Evolutionary conservation across 2,329 filamentous ascomycete species (phyloP), one percentile per base, ranked within the genome.

Genomic region (Epichloe sibirici): DNA sequence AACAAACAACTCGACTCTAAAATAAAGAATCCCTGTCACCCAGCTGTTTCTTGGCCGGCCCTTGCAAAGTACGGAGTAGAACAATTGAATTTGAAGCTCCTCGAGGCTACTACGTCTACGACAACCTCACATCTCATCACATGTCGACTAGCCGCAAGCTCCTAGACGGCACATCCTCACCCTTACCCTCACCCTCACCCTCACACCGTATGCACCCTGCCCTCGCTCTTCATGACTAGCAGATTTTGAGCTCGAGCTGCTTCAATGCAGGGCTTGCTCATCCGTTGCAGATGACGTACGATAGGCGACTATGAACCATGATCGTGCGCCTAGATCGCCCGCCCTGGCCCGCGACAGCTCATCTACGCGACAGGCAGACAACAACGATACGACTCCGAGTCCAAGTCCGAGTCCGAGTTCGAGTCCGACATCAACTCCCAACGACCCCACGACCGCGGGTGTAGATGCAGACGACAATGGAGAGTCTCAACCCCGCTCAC

Each of bases 271-370:
- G 57, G 56, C 56, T 56, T 58, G 57, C 62, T 62, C 60, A 53
- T 55, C 54, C 59, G 52, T 58, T 59, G 56, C 62, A 60, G 58
- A 67, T 66, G 66, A 65, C 63, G 62, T 48, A 50, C 44, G 21
- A 64, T 57, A 59, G 57, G 59, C 65, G 63, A 73, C 70, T 69
- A 77, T 77, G 74, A 75, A 69, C 73, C 65, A 76, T 75, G 74
- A 76, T 68, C 31, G 65, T 68, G 65, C 69, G 63, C 63, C 71
- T 62, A 68, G 61, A 63, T 65, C 68, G 61, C 63, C 69, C 61
- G 67, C 68, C 62, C 66, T 56, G 57, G 57, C 55, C 50, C 57
- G 58, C 57, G 59, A 58, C 51, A 54, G 58, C 35, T 40, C 54
- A 34, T 51, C 58, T 53, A 12, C 38, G 50, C 48, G 23, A 43